Evolutionary conservation across 768 basidiomycete species (phyloP), one percentile per base, ranked within the genome.

Genomic region (Leccinum rimulosum): DNA sequence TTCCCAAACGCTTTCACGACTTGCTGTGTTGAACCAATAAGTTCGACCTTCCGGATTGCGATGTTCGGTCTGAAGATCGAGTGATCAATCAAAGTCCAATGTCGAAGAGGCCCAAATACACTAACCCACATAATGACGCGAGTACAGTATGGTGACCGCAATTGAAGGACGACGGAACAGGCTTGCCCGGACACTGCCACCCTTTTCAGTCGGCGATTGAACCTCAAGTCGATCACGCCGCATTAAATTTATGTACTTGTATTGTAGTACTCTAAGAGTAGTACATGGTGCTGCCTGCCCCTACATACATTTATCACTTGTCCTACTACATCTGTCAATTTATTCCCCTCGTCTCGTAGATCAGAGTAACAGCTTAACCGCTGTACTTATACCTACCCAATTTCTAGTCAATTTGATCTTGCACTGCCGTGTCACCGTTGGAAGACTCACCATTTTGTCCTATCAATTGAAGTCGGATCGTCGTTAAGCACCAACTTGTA

Each of bases 31-130:
- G 75, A 94, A 95, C 95, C 95, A 98, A 69, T 98, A 98, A 0
- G 92, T 93, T n/a, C 94, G 81, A n/a, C 95, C 95, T 70, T 97
- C 96, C 2, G 92, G 87, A 75, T 95, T 96, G 35, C 91, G 87
- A 75, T 97, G 93, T 70, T 96, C 95, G 3, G 92, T 94, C 94
- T 95, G 62, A 1, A 36, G 48, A 36, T 49, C 30, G 8, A 60
- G 9, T 50, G 8, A 62, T 68, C 31, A 59, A 55, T 6, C 19
- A 36, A 33, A 27, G 50, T 38, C 9, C 4, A 17, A 58, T 9
- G 3, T 45, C 8, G 35, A 30, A 55, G 43, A 17, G 6, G 4
- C n/a, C 31, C 27, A 6, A 48, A 54, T 22, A 28, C 27, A 72
- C 72, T 65, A 19, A 75, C 72, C 72, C 72, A 73, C 72, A 73